Percentiles rank a stretch among this genome's conserved stretches.
phyloP scores from a whole-genome alignment of 1,284 basidiomycete species.

The Microbotryum lychnidis-dioicae region DNA sequence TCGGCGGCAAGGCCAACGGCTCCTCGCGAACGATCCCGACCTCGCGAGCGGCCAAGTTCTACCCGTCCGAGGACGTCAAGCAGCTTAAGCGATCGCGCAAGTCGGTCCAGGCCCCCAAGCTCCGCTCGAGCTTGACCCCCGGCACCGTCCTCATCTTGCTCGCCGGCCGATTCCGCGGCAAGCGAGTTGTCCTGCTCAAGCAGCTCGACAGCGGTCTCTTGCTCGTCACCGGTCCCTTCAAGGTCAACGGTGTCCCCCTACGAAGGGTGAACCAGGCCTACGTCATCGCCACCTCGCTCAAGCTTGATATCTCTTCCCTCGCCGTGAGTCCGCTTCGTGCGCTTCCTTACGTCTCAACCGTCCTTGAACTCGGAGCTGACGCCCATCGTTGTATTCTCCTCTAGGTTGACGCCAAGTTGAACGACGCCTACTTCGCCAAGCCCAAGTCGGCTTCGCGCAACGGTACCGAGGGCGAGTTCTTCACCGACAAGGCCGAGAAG shows the following conservation, averaged over 20 bases:
- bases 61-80: conserved; percentile 91
- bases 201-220: conserved; percentile 78
- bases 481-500: conserved; percentile 85
- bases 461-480: conserved; percentile 92
- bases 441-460: conserved; percentile 56
- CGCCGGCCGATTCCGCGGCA: conserved; percentile 95
- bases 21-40: conserved; percentile 77
- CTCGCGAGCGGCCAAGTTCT: conserved; percentile 74
- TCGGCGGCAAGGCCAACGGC: conserved; percentile 88
- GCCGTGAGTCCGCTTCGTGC: conserved; percentile 49
- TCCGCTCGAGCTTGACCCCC: conserved; percentile 84
- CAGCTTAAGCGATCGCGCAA: conserved; percentile 87
- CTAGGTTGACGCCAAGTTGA: conserved; percentile 54
- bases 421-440: conserved; percentile 94
- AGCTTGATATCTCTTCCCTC: conserved; percentile 72
- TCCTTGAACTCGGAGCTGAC: not conserved
- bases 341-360: no score
- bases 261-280: conserved; percentile 98
- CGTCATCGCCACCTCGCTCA: conserved; percentile 96
- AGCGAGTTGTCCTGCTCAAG: conserved; percentile 98
- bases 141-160: conserved; percentile 94
- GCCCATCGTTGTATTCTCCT: not conserved
- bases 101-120: conserved; percentile 59
- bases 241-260: conserved; percentile 97
- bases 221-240: conserved; percentile 95